Evolutionary conservation across 1,139 yeast species (phyloP).

Genomic region (Debaryomyces robertsiae): DNA sequence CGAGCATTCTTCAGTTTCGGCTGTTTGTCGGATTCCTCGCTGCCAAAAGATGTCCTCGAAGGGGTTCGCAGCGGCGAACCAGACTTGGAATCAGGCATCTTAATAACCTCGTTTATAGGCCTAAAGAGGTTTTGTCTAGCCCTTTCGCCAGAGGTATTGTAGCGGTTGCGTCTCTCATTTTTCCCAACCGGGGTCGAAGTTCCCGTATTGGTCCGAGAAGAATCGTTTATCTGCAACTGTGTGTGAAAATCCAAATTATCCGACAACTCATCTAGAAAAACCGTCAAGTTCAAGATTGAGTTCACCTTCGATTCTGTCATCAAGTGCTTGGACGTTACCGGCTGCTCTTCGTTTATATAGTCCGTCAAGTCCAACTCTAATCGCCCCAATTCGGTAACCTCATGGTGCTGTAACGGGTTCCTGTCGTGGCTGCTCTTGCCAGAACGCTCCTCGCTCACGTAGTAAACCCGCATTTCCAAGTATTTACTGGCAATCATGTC

Average conservation of each 20-base stretch:
- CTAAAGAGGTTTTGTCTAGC: too few relatives aligned
- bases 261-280: conserved; percentile 44
- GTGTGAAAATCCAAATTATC: conserved; percentile 47
- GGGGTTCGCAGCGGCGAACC: conserved; percentile 3
- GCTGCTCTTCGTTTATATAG: conserved; percentile 59
- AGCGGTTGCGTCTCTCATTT: neutral
- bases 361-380: conserved; percentile 73
- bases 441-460: conserved; percentile 42
- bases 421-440: conserved; percentile 28
- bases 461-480: conserved; percentile 36
- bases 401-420: conserved; percentile 13
- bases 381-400: conserved; percentile 57
- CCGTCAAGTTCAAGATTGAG: conserved; percentile 61
- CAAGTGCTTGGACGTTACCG: conserved; percentile 61
- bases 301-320: conserved; percentile 80
- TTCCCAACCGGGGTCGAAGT: conserved; percentile 1
- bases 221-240: conserved; percentile 39
- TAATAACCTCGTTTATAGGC: conserved; percentile 41
- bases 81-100: conserved; percentile 6
- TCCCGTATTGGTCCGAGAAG: conserved; percentile 11
- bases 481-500: conserved; percentile 44
- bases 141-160: conserved; percentile 10
- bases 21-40: conserved; percentile 8
- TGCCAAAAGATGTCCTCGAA: conserved; percentile 4
- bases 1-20: conserved; percentile 4